Evolutionary conservation across 805 yeast genomes (phyloP).

Genomic region (Candida cerambycidarum): DNA sequence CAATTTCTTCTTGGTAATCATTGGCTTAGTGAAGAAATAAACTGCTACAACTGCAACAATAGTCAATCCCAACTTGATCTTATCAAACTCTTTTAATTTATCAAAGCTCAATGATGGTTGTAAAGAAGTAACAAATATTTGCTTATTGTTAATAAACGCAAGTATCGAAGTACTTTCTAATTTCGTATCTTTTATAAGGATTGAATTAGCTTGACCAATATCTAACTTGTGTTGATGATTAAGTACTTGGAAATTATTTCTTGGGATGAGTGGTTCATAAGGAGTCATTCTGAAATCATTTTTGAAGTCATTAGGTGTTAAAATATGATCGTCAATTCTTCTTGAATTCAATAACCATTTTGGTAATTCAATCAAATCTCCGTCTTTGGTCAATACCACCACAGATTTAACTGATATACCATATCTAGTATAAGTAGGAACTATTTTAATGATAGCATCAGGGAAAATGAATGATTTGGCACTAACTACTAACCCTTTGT

Average conservation of each 20-base stretch:
- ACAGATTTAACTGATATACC: constrained; percentile 52
- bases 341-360: constrained; percentile 67
- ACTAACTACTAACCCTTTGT: constrained; percentile 27
- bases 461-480: constrained; percentile 65
- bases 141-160: constrained; percentile 58
- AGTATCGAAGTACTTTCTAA: constrained; percentile 81
- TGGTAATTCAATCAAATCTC: constrained; percentile 70
- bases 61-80: constrained; percentile 59
- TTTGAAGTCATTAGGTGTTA: constrained; percentile 51
- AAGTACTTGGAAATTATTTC: constrained; percentile 34
- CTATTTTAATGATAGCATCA: constrained; percentile 51
- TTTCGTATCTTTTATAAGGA: constrained; percentile 49
- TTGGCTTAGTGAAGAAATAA: constrained; percentile 54
- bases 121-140: constrained; percentile 72
- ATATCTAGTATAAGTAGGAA: constrained; percentile 37
- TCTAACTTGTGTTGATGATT: constrained; percentile 39
- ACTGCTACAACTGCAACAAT: constrained; percentile 50
- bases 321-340: constrained; percentile 56
- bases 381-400: constrained; percentile 55
- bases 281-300: constrained; percentile 58
- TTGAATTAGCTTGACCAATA: constrained; percentile 18
- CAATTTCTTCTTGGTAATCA: constrained; percentile 54
- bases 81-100: constrained; percentile 68
- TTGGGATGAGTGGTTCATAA: constrained; percentile 62
- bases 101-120: constrained; percentile 87